These are phyloP conservation scores for Aspergillus sp. DNA, from an alignment of 2,329 filamentous ascomycete species.

Conservation along the genomic window DNA sequence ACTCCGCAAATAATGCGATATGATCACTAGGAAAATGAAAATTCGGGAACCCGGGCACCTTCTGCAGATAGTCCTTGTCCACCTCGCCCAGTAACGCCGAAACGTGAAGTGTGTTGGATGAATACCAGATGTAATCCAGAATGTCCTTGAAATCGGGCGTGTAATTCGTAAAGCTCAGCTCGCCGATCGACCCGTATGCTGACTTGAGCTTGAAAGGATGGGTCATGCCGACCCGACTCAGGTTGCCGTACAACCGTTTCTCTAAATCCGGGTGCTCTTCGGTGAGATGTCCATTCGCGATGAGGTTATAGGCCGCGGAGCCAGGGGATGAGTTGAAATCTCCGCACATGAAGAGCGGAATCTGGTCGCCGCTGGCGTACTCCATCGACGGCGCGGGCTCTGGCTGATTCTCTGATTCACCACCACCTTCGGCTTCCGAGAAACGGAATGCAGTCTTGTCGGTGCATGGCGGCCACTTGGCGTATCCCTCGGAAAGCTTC, in stretches of 20 bases:
- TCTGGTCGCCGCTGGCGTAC: constrained; percentile 81
- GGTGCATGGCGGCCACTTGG: constrained; percentile 73
- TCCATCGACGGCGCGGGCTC: constrained; percentile 78
- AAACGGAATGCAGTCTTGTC: constrained; percentile 66
- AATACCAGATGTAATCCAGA: constrained; percentile 98
- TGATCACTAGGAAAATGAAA: constrained; percentile 95
- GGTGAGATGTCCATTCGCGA: constrained; percentile 75
- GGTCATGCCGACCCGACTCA: constrained; percentile 86
- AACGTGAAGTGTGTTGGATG: constrained; percentile 82
- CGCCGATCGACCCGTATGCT: constrained; percentile 79
- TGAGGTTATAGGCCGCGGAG: constrained; percentile 87
- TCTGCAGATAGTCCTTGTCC: constrained; percentile 78
- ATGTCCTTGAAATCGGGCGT: constrained; percentile 89
- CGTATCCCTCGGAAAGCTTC: constrained; percentile 81
- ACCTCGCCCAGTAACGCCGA: constrained; percentile 82
- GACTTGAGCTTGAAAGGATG: constrained; percentile 95
- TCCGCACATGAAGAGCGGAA: constrained; percentile 86
- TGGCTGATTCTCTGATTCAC: constrained; percentile 46
- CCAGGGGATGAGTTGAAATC: constrained; percentile 91
- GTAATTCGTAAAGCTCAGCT: constrained; percentile 94
- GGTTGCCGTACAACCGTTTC: constrained; percentile 84
- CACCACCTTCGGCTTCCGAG: constrained; percentile 49
- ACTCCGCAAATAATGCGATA: constrained; percentile 84
- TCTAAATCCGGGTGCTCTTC: constrained; percentile 78
- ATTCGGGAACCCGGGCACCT: constrained; percentile 87